These are phyloP conservation scores for Symbiotaphrina buchneri DNA, from an alignment of 495 filamentous ascomycete genomes.

Conservation along the genomic window DNA sequence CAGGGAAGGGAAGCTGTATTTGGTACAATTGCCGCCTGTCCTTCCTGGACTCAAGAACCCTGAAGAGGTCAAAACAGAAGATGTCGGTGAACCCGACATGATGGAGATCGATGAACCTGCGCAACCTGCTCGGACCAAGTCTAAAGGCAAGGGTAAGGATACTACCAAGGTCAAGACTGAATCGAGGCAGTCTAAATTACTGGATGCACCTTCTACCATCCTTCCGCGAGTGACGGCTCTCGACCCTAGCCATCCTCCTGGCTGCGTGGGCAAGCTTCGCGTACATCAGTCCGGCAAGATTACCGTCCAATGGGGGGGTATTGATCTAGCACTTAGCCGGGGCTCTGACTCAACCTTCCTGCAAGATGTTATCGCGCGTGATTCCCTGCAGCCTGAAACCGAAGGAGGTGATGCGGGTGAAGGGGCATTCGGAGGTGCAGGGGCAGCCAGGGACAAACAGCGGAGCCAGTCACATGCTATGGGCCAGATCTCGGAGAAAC, in stretches of 20 bases:
- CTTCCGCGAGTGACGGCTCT: neutral
- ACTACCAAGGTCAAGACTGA: neutral
- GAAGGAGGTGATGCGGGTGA: no score
- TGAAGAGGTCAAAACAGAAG: constrained; percentile 2
- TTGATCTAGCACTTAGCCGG: neutral
- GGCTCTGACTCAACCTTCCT: constrained; percentile 1
- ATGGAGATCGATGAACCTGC: no score
- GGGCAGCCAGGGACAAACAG: no score
- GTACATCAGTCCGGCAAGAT: constrained; percentile 4
- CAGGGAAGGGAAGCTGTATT: constrained; percentile 19
- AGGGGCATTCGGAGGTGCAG: no score
- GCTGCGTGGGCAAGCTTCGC: constrained; percentile 3
- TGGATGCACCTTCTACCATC: neutral
- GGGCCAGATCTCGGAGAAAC: no score
- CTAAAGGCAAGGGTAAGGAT: neutral
- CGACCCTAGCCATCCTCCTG: neutral
- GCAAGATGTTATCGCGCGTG: neutral
- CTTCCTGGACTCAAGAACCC: constrained; percentile 19
- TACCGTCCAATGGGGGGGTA: constrained; percentile 1
- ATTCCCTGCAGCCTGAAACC: no score
- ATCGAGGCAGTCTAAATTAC: no score
- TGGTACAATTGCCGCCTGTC: constrained; percentile 32
- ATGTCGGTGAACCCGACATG: neutral
- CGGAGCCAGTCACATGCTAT: no score
- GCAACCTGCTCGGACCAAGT: neutral